phyloP scores from a whole-genome alignment of 2,329 filamentous ascomycete genomes.

The Pseudogymnoascus sp. region DNA sequence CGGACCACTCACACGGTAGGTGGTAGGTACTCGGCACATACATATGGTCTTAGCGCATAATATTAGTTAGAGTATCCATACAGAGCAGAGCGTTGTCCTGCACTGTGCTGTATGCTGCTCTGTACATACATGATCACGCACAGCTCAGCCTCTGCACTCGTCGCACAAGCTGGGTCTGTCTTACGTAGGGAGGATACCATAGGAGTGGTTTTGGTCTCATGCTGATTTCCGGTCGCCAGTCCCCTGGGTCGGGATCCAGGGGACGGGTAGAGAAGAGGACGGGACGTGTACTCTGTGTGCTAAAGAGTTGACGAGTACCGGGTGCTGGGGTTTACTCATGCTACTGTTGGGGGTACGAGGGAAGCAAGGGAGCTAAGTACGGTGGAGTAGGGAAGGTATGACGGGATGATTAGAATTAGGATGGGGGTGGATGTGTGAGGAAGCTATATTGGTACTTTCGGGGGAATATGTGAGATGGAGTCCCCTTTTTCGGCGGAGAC shows the following conservation, averaged over 20 bases:
- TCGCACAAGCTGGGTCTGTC: not conserved
- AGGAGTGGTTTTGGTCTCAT: slow-evolving; percentile 2
- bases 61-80: not conserved
- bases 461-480: not conserved
- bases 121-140: not conserved
- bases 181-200: not conserved
- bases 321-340: not conserved
- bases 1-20: not conserved
- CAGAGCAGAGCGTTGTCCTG: not conserved
- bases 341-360: not conserved
- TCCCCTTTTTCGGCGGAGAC: not conserved
- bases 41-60: not conserved
- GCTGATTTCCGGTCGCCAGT: slow-evolving; percentile 2
- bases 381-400: not conserved
- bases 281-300: not conserved
- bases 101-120: not conserved
- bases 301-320: not conserved
- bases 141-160: not conserved
- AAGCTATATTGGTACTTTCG: not conserved
- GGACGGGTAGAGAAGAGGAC: not conserved
- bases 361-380: not conserved
- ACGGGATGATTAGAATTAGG: not conserved
- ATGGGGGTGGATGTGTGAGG: not conserved
- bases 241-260: not conserved
- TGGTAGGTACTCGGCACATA: not conserved